Conservation (phyloP, 306 rosid species). For the Glycyrrhiza uralensis region DNA sequence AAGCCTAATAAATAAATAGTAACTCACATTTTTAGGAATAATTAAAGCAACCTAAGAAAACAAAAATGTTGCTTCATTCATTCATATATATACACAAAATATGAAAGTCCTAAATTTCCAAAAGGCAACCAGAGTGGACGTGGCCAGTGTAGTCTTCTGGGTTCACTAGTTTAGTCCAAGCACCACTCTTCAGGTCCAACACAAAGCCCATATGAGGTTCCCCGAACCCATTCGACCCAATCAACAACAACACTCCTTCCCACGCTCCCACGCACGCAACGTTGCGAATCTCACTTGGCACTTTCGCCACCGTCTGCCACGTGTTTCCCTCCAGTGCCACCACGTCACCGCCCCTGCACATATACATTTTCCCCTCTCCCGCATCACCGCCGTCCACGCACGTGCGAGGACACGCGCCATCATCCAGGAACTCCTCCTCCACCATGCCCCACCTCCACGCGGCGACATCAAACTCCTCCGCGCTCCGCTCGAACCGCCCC, state of each 20-base stretch:
- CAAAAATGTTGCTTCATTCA: conserved; percentile 19
- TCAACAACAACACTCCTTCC: conserved; percentile 33
- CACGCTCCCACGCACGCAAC: conserved; percentile 34
- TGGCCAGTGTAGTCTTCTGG: conserved; percentile 47
- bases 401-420: conserved; percentile 47
- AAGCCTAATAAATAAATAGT: neutral
- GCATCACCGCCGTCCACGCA: conserved; percentile 33
- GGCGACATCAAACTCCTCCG: conserved; percentile 44
- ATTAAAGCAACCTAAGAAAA: neutral
- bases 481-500: conserved; percentile 60
- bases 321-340: neutral
- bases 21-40: neutral
- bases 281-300: conserved; percentile 46
- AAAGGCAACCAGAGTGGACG: conserved; percentile 54
- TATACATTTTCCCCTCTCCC: conserved; percentile 29
- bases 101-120: conserved; percentile 42
- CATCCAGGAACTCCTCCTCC: conserved; percentile 39
- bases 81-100: neutral
- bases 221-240: conserved; percentile 49
- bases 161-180: conserved; percentile 43
- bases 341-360: conserved; percentile 44
- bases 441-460: conserved; percentile 45
- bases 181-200: conserved; percentile 20
- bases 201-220: conserved; percentile 45
- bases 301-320: conserved; percentile 39